Conservation (phyloP, 1,284 basidiomycete genomes). For the Flammula alnicola region DNA sequence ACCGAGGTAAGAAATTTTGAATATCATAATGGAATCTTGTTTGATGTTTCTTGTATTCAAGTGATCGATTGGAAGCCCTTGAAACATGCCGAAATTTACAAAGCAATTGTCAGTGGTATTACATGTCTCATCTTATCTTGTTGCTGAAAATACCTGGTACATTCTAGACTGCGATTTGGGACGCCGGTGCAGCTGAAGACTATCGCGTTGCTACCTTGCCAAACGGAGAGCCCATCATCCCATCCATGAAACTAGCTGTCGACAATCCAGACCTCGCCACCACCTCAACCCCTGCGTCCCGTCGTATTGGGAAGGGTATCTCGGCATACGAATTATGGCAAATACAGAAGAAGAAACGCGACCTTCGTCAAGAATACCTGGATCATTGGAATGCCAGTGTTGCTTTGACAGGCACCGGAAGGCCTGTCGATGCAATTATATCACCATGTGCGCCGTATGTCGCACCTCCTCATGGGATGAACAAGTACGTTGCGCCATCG, state of each 20-base stretch:
- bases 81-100: conserved; percentile 43
- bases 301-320: conserved; percentile 44
- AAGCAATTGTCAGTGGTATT: no score
- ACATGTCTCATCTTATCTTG: no score
- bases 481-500: conserved; percentile 39
- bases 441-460: conserved; percentile 20
- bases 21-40: no score
- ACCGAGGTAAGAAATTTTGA: no score
- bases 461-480: conserved; percentile 47
- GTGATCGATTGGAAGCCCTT: conserved; percentile 26
- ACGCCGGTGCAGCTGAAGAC: background rate
- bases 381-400: conserved; percentile 61
- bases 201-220: conserved; percentile 21
- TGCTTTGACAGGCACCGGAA: conserved; percentile 55
- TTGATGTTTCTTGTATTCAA: no score
- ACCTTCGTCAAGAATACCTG: conserved; percentile 55
- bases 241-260: conserved; percentile 46
- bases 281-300: conserved; percentile 15
- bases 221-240: conserved; percentile 55
- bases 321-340: conserved; percentile 32
- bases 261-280: conserved; percentile 28
- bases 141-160: no score
- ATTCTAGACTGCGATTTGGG: no score
- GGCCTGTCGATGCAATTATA: conserved; percentile 54
- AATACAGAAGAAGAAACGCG: conserved; percentile 47